Percentiles rank a stretch among this genome's conserved stretches.
Conservation (phyloP, 192 early-diverging fungal species). For the Phlyctochytrium bullatum region DNA sequence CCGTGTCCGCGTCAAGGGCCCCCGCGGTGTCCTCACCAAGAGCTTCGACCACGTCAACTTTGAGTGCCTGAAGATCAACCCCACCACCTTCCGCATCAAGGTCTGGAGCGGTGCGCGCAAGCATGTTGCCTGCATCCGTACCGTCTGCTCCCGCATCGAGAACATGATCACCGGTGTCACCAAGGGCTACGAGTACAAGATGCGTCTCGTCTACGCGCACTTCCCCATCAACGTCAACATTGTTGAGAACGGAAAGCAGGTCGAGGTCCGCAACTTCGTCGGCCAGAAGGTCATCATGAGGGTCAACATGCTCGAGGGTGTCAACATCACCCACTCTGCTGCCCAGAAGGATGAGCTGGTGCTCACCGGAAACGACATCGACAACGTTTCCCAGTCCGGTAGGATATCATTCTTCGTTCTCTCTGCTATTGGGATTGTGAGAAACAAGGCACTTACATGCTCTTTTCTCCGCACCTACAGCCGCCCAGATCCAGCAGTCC, state of each 20-base stretch:
- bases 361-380: slow-evolving; percentile 90
- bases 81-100: slow-evolving; percentile 75
- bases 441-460: neutral
- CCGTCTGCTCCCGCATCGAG: slow-evolving; percentile 89
- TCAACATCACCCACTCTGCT: slow-evolving; percentile 72
- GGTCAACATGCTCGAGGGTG: slow-evolving; percentile 84
- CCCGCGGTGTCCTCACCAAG: slow-evolving; percentile 86
- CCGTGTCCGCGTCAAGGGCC: slow-evolving; percentile 80
- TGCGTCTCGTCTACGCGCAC: slow-evolving; percentile 98
- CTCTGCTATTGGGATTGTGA: slow-evolving; percentile 6
- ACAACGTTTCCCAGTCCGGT: slow-evolving; percentile 92
- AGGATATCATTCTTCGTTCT: slow-evolving; percentile 18
- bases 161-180: slow-evolving; percentile 99
- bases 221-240: slow-evolving; percentile 99
- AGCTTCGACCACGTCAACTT: slow-evolving; percentile 92
- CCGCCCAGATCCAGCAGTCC: slow-evolving; percentile 95
- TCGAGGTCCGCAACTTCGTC: slow-evolving; percentile 99
- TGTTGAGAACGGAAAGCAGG: slow-evolving; percentile 63
- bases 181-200: slow-evolving; percentile 99
- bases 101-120: slow-evolving; percentile 96
- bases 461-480: slow-evolving; percentile 21
- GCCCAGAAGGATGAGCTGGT: slow-evolving; percentile 93
- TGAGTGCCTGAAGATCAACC: slow-evolving; percentile 73
- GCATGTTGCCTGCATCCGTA: slow-evolving; percentile 98
- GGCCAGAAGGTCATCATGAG: slow-evolving; percentile 91